phyloP scores from a whole-genome alignment of 768 basidiomycete genomes.

The Lentinus brumalis region DNA sequence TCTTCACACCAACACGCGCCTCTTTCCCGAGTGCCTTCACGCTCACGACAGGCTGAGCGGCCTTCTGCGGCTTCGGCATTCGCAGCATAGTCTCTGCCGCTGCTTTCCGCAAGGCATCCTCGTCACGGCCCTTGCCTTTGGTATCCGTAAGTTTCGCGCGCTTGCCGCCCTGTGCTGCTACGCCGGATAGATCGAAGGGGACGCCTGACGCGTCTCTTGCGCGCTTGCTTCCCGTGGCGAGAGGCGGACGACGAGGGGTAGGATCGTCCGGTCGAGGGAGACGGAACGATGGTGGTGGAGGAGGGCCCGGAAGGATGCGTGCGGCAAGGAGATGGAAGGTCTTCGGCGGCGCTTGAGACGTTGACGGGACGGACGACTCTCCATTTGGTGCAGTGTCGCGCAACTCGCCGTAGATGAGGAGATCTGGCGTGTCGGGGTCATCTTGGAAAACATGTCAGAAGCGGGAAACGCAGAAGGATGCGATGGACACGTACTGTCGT shows the following conservation, averaged over 20 bases:
- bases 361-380: slow-evolving; percentile 22
- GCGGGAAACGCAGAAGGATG: not conserved
- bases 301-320: slow-evolving; percentile 50
- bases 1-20: slow-evolving; percentile 11
- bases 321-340: slow-evolving; percentile 55
- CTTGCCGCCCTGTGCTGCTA: slow-evolving; percentile 26
- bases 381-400: slow-evolving; percentile 10
- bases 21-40: slow-evolving; percentile 16
- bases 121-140: slow-evolving; percentile 25
- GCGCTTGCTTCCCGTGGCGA: slow-evolving; percentile 26
- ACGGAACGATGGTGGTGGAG: slow-evolving; percentile 36
- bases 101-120: slow-evolving; percentile 35
- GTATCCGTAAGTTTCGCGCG: slow-evolving; percentile 13
- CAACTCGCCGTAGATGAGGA: slow-evolving; percentile 55
- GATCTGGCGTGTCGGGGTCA: slow-evolving; percentile 69
- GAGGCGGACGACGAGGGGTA: slow-evolving; percentile 69
- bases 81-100: slow-evolving; percentile 39
- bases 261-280: slow-evolving; percentile 77
- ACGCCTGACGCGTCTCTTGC: slow-evolving; percentile 24
- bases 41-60: slow-evolving; percentile 15
- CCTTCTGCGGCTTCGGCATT: slow-evolving; percentile 33
- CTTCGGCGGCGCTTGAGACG: slow-evolving; percentile 24
- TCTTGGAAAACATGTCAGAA: slow-evolving; percentile 37
- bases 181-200: not conserved
- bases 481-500: slow-evolving; percentile 52